Base-by-base conservation (phyloP, 805 yeast genomes). In the Danielia oregonensis region DNA sequence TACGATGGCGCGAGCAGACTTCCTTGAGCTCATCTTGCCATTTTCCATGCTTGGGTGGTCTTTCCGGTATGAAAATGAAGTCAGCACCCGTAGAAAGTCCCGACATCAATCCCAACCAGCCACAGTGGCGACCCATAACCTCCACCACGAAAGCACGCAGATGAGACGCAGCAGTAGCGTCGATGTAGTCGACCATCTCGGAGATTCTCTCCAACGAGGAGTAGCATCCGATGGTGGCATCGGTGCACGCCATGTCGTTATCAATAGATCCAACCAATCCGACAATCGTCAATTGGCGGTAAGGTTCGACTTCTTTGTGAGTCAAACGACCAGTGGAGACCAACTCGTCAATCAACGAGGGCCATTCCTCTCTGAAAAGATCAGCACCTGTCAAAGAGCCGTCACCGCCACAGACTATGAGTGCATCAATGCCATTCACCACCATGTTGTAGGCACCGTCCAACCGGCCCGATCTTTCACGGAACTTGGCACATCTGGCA, bases 91-190 rank as follows among this genome's bases (percentile, higher is more conserved):
- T 86, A 28, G 97, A 88, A 42, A 91, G 82, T 55, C 97, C 98
- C 4, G 98, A 94, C 93, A 88, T 89, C 49, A 93, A 69, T 2
- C 94, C 97, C 51, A 93, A 75, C 98, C 98, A 93, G 44, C 98
- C 98, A 72, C 98, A 93, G 61, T 93, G 97, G 57, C 98, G 79
- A 43, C 98, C 98, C 98, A 93, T 93, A 26, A 93, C 98, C 61
- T 93, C 98, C 40, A 93, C 85, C 28, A 93, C 96, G 59, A 93
- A 93, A 6, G 98, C 98, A 55, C 98, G 78, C 10, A 96, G 86
- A 61, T 93, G 98, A 2, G 97, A 91, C 48, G 85, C 78, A 12
- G 98, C 98, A 24, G 98, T 93, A 33, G 97, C 96, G 61, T 89
- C 97, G 48, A 93, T 93, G 67, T 87, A 91, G 63, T 93, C 97